Percentiles rank a stretch among this genome's conserved stretches.
phyloP scores from a whole-genome alignment of 208 protist genomes.

The Porcisia deanei region DNA sequence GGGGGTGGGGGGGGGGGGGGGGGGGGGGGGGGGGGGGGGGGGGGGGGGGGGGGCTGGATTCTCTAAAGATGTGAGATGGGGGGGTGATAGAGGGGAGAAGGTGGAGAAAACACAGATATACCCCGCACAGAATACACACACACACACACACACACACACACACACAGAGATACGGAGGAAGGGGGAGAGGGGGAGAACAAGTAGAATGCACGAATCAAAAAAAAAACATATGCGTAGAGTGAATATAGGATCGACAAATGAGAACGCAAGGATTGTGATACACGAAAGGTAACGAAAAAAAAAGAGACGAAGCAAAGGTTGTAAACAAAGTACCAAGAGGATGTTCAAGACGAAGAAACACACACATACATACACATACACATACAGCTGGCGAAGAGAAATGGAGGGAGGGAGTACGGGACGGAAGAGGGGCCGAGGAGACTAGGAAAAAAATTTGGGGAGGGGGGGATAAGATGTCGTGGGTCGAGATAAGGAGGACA shows the following conservation, averaged over 20 bases:
- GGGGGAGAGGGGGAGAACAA: neutral
- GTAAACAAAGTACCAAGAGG: too few relatives aligned
- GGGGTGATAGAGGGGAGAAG: neutral
- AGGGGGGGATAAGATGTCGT: neutral
- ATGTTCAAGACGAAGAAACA: neutral
- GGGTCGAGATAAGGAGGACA: too few relatives aligned
- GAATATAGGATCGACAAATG: neutral
- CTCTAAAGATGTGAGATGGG: neutral
- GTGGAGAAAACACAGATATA: neutral
- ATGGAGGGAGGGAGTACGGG: neutral
- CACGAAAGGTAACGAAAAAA: neutral
- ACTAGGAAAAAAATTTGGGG: neutral
- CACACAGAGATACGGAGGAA: neutral
- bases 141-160: neutral
- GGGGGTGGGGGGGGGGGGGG: too few relatives aligned
- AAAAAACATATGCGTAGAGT: neutral
- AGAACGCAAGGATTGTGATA: neutral
- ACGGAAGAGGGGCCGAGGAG: neutral
- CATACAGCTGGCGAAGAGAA: neutral
- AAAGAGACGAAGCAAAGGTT: too few relatives aligned
- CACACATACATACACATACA: slow-evolving; percentile 3
- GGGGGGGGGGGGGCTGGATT: too few relatives aligned
- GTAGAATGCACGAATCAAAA: neutral
- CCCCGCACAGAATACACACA: neutral
- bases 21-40: too few relatives aligned